These are phyloP conservation scores for Piper betle DNA, from an alignment of 164 flowering plant genomes.

Conservation along the genomic window DNA sequence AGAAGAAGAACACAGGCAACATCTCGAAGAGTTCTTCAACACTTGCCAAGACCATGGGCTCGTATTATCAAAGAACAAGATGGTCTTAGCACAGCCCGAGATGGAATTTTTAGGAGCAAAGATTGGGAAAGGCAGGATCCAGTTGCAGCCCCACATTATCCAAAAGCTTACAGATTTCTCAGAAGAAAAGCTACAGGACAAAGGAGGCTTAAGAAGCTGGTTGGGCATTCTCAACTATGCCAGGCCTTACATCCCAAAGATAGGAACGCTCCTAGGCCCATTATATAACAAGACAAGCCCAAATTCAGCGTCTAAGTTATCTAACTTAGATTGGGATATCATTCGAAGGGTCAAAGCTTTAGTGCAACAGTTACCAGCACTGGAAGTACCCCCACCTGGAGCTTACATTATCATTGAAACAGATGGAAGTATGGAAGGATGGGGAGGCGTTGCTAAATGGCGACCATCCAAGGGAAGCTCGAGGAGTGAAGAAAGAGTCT, in stretches of 20 bases:
- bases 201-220: slow-evolving; percentile 1
- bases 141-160: slow-evolving; percentile 5
- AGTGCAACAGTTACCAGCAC: neutral
- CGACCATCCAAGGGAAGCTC: neutral
- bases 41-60: too few species aligned
- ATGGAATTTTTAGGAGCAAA: slow-evolving; percentile 7
- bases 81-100: slow-evolving; percentile 5
- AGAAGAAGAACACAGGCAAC: slow-evolving; percentile 1
- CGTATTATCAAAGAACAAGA: slow-evolving; percentile 2
- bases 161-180: neutral
- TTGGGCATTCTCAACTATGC: slow-evolving; percentile 6
- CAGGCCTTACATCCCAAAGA: slow-evolving; percentile 3
- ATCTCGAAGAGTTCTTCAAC: slow-evolving; percentile 3
- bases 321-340: slow-evolving; percentile 1
- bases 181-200: neutral
- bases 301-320: neutral
- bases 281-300: slow-evolving; percentile 2
- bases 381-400: neutral
- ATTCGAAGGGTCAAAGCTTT: neutral
- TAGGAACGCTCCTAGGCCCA: slow-evolving; percentile 1
- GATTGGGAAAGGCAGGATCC: slow-evolving; percentile 1
- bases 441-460: slow-evolving; percentile 5
- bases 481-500: neutral
- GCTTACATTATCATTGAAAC: neutral
- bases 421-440: slow-evolving; percentile 6